Base-by-base conservation (phyloP, 1,284 basidiomycete species). In the Malassezia pachydermatis region DNA sequence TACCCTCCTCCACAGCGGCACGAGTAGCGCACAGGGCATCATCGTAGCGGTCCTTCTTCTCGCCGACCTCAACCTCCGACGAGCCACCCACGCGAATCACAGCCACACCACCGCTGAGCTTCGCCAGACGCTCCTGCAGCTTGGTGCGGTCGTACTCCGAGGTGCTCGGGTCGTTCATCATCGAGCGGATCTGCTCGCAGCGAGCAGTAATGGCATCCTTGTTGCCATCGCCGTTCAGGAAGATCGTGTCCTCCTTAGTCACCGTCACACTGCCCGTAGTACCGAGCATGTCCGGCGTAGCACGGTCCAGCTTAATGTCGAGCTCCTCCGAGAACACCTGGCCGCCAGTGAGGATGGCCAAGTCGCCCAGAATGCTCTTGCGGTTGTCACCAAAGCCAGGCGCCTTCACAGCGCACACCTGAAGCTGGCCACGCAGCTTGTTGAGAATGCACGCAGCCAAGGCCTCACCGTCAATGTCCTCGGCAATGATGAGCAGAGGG, bases 1-100 rank as follows among this genome's bases (percentile, higher is more conserved):
- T 94, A 72, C 92, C 92, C 74, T 95, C 88, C 76, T 95, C 92
- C 42, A 98, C 92, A 41, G 92, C 92, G 34, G 92, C 92, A 49
- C 92, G 85, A 5, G 92, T 96, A 16, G 89, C 89, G 74, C 94
- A 94, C 51, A 96, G 79, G 5, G 92, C 92, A 72, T 98, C 92
- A 68, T 98, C 92, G 73, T 94, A 96, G 44, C 90, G 80, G 75
- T 96, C 92, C 82, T 96, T 96, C 86, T 96, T 96, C 80, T 98
- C 92, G 14, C 90, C 81, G 58, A 96, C 92, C 76, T 96, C 92
- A 51, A 96, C 90, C 75, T 96, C 92, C 55, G 80, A 83, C 41
- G 82, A 78, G 36, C 92, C 92, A 54, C 92, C 92, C 60, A 96
- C 92, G 76, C 88, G 89, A 81, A 96, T 95, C 73, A 96, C 90